Base-by-base conservation (phyloP, 768 basidiomycete species). In the Leccinum obscurum region DNA sequence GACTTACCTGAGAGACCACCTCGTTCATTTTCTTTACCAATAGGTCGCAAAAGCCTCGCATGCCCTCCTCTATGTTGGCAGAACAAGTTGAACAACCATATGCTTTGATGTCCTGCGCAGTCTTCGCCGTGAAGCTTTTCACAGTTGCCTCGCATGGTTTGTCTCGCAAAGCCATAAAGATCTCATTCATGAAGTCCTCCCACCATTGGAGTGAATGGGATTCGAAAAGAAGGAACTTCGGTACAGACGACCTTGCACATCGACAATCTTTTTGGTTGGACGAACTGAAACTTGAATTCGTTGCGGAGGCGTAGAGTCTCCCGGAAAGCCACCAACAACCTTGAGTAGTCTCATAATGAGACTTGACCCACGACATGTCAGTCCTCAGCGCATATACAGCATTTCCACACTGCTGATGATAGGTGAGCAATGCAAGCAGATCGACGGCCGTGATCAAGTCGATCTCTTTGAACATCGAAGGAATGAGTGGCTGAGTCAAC, bases 101-200 rank as follows among this genome's bases (percentile, higher is more conserved):
- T 2, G 1, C n/a, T 52, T 28, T 61, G 4, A 65, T 53, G 3
- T 0, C 41, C 14, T 63, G 53, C 2, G 50, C 49, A 0, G 64
- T 57, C 14, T 53, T 53, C 2, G 54, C 51, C 26, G 34, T 53
- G 6, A 37, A 17, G 22, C 22, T 1, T 37, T 52, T 39, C 22
- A 68, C 60, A 3, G 57, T 63, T 14, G 52, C 58, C 4, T 14
- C 44, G 11, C 68, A 70, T n/a, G 68, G 64, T 20, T 46, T 66
- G 11, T 74, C 70, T 26, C 49, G 55, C 34, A 74, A 35, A 0
- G 14, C 59, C 17, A 13, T 2, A 14, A 64, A 64, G 0, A 17
- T 49, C 13, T 55, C 58, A 1, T 57, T 44, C 67, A 72, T 66
- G 24, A 65, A 70, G 3, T 63, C 48, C 4, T 60, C 56, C 72